A percentile compares a stretch with the other conserved stretches of the same genome.
These are phyloP conservation scores for Pyronema domesticum DNA, from an alignment of 495 filamentous ascomycete genomes.

Conservation along the genomic window DNA sequence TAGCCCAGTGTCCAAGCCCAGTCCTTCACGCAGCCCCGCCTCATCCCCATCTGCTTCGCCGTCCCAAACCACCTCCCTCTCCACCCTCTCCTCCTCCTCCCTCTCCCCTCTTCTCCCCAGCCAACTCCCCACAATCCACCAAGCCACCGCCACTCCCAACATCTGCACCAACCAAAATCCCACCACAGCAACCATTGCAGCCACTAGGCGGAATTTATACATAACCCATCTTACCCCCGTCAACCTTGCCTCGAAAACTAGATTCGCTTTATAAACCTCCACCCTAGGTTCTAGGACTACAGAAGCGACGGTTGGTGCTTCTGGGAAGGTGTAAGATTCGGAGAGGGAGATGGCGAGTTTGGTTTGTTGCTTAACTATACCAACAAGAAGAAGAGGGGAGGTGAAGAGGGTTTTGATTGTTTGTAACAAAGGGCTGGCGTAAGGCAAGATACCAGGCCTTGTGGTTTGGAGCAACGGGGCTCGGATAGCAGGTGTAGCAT, in stretches of 20 bases:
- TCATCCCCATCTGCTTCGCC: background rate
- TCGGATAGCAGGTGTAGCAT: background rate
- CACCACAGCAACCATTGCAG: conserved; percentile 46
- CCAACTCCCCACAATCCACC: conserved; percentile 11
- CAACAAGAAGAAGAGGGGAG: conserved; percentile 29
- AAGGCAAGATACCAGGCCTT: conserved; percentile 49
- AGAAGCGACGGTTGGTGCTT: conserved; percentile 39
- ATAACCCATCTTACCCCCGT: conserved; percentile 67
- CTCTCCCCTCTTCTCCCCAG: background rate
- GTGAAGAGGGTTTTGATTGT: conserved; percentile 31
- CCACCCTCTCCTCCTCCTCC: conserved; percentile 7
- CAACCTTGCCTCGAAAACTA: conserved; percentile 54
- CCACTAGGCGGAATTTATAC: conserved; percentile 55
- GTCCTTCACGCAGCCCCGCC: background rate
- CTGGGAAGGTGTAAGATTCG: conserved; percentile 46
- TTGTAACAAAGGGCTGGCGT: conserved; percentile 41
- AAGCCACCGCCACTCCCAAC: conserved; percentile 21
- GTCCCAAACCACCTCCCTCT: conserved; percentile 1
- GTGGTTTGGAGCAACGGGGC: conserved; percentile 26
- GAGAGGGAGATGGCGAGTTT: conserved; percentile 50
- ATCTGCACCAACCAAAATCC: conserved; percentile 63
- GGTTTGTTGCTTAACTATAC: conserved; percentile 31
- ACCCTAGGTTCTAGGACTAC: conserved; percentile 36
- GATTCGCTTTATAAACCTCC: conserved; percentile 52
- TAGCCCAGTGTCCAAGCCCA: background rate